Conservation (phyloP, 1,139 yeast species). For the Lodderomyces parapsilosis region DNA sequence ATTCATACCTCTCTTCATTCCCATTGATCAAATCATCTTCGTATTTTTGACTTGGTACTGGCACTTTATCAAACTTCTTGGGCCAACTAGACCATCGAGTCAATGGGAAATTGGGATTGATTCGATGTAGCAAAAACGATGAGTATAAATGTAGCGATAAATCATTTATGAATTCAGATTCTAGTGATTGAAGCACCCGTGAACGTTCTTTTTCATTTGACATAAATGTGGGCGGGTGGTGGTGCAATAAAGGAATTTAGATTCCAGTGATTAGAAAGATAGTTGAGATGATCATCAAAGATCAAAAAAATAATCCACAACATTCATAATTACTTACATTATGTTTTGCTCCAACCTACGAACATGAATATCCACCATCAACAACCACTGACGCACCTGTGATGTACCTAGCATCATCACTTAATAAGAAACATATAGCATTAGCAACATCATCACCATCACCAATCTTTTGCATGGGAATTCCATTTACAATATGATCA, state of each 20-base stretch:
- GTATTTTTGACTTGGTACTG: conserved; percentile 32
- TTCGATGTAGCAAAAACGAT: conserved; percentile 36
- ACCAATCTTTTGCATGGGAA: conserved; percentile 44
- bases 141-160: conserved; percentile 55
- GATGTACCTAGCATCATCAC: conserved; percentile 39
- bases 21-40: conserved; percentile 21
- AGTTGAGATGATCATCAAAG: not conserved
- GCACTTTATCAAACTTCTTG: conserved; percentile 26
- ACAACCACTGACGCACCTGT: conserved; percentile 39
- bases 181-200: conserved; percentile 32
- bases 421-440: conserved; percentile 44
- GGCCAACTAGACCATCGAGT: conserved; percentile 52
- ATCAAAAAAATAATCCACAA: not conserved
- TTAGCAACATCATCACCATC: conserved; percentile 43
- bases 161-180: conserved; percentile 45
- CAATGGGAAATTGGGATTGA: conserved; percentile 39
- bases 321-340: not conserved
- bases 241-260: no score
- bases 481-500: conserved; percentile 20
- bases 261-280: not conserved
- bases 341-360: not conserved
- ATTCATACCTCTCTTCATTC: conserved; percentile 11
- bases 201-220: not conserved
- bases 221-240: not conserved
- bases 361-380: conserved; percentile 35